Evolutionary conservation across 495 filamentous ascomycete genomes (phyloP), one percentile per base, ranked within the genome.

Genomic region (Penicillium pulvis): DNA sequence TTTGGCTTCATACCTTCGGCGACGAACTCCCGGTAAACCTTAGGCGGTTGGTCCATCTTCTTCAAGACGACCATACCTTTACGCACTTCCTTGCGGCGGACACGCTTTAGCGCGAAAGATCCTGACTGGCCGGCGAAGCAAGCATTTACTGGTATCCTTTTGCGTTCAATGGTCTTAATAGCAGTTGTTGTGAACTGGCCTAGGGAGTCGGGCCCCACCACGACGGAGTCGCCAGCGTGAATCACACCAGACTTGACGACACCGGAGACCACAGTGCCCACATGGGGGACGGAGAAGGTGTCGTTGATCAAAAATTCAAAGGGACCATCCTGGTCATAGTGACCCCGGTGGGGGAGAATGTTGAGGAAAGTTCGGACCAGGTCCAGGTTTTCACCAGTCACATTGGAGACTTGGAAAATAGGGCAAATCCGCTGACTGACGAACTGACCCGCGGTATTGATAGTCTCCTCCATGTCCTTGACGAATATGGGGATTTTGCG

Each of bases 281-380:
- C 92, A 67, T 97, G 96, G 6, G 94, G 94, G 9, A 98, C 94
- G n/a, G 92, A 97, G 79, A 98, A 98, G 8, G 90, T 97, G 73
- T 98, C 94, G 69, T 98, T 98, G 68, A 98, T 83, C 57, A 96
- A 86, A 65, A 97, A 97, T 66, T 98, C 94, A 70, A 98, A 97
- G 0, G 93, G 85, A 0, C 89, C 92, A 41, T 91, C 84, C 6
- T 87, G 78, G 65, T 98, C 87, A 69, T 98, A 98, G 51, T 94
- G 90, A 12, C 95, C 94, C 59, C 97, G 91, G 61, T 96, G 91
- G 3, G 94, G 94, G 1, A 98, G 83, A 62, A 98, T 96, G 62
- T 98, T 98, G 26, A 98, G 78, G 73, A 98, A 98, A 0, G 89
- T 89, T 20, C 91, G 88, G 7, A 98, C 91, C 45, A 87, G 75